Percentiles rank a stretch among this genome's conserved stretches.
Evolutionary conservation across 306 rosid species (phyloP).

Genomic region (Medicago arabica): DNA sequence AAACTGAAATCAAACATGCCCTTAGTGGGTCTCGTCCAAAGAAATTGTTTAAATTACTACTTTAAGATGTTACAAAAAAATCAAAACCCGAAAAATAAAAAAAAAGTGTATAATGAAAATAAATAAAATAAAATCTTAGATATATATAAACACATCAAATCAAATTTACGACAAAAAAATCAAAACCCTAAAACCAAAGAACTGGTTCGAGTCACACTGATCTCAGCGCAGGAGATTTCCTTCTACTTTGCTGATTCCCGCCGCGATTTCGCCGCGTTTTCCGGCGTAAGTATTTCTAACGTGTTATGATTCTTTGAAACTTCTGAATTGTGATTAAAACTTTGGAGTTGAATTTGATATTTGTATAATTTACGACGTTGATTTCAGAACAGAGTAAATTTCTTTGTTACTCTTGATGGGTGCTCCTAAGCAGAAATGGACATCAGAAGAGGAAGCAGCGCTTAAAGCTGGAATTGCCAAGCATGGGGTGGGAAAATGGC

Average conservation of each 20-base stretch:
- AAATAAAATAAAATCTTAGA: too few relatives aligned
- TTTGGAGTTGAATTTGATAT: constrained; percentile 14
- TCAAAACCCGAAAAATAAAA: too few relatives aligned
- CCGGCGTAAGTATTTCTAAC: background rate
- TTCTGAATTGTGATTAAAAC: constrained; percentile 20
- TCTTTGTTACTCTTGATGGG: constrained; percentile 64
- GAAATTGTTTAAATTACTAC: too few relatives aligned
- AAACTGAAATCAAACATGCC: too few relatives aligned
- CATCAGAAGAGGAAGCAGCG: constrained; percentile 88
- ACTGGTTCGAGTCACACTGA: too few relatives aligned
- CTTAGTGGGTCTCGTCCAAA: too few relatives aligned
- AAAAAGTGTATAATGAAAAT: too few relatives aligned
- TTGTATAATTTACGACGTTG: constrained; percentile 27
- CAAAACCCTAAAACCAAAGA: background rate
- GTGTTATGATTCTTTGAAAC: constrained; percentile 1
- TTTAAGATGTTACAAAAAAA: too few relatives aligned
- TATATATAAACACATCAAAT: too few relatives aligned
- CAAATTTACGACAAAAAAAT: too few relatives aligned
- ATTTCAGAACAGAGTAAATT: constrained; percentile 46
- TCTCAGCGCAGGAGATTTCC: too few relatives aligned
- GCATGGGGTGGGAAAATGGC: constrained; percentile 99
- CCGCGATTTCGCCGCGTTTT: background rate
- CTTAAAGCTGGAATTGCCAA: constrained; percentile 96
- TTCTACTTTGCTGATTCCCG: background rate
- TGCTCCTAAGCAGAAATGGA: constrained; percentile 99